Percentiles rank a stretch among this genome's conserved stretches.
phyloP scores from a whole-genome alignment of 768 basidiomycete species.

The Phanerodontia chrysosporium region DNA sequence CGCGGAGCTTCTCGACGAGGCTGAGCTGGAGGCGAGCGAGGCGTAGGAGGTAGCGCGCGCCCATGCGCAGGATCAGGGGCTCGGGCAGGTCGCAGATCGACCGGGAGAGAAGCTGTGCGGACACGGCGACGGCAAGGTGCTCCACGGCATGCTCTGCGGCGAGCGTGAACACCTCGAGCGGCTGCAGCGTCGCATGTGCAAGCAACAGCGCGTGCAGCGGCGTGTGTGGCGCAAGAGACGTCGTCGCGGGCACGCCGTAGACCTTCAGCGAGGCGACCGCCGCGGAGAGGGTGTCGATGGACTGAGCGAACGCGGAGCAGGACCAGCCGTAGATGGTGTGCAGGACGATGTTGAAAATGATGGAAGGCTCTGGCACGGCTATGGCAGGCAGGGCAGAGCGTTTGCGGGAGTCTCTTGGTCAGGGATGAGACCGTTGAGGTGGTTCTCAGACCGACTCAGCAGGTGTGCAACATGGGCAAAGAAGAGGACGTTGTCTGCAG shows the following conservation, averaged over 20 bases:
- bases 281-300: constrained; percentile 19
- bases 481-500: neutral
- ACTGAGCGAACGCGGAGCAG: constrained; percentile 20
- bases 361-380: constrained; percentile 22
- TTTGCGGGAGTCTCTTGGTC: neutral
- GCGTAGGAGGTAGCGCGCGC: neutral
- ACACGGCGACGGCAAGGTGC: constrained; percentile 34
- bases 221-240: constrained; percentile 22
- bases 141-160: constrained; percentile 32
- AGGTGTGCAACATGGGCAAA: neutral
- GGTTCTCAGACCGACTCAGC: neutral
- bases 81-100: neutral
- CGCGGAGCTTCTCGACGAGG: neutral
- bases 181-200: constrained; percentile 30
- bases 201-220: constrained; percentile 31
- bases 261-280: constrained; percentile 19
- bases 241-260: constrained; percentile 23
- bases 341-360: constrained; percentile 29
- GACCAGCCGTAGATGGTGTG: constrained; percentile 29
- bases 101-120: constrained; percentile 29
- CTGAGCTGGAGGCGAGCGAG: neutral
- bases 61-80: neutral
- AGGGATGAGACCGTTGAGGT: neutral
- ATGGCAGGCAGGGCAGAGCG: too few relatives aligned
- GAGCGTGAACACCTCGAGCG: constrained; percentile 39